These are phyloP conservation scores for Quercus glauca DNA, from an alignment of 306 rosid species.

Conservation along the genomic window DNA sequence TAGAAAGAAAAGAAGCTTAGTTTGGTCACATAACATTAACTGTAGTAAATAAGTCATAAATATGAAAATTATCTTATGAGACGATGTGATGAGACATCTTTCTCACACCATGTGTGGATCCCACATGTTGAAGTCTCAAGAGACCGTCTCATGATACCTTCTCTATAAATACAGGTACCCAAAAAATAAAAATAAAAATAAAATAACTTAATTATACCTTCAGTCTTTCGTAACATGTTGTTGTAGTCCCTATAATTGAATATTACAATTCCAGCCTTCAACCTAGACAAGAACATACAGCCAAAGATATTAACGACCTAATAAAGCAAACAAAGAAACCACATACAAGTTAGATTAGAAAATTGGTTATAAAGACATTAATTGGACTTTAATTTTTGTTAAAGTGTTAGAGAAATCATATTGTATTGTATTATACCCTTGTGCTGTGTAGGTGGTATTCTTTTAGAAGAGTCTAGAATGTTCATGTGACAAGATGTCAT, in stretches of 20 bases:
- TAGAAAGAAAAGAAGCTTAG: neutral
- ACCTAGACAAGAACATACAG: slow-evolving; percentile 42
- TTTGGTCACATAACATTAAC: neutral
- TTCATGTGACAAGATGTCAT: no score
- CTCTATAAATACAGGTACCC: no score
- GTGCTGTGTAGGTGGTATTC: no score
- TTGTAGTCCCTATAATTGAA: slow-evolving; percentile 88
- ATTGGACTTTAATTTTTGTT: neutral
- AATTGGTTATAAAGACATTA: neutral
- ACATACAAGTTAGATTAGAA: neutral
- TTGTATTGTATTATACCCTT: no score
- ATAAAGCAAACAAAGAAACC: neutral
- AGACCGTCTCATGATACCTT: no score
- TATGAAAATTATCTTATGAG: neutral
- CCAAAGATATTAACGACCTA: slow-evolving; percentile 15
- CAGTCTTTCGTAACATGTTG: slow-evolving; percentile 73
- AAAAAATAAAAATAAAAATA: neutral
- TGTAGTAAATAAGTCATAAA: neutral
- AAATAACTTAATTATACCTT: slow-evolving; percentile 54
- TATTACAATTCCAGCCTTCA: slow-evolving; percentile 71
- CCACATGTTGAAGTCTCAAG: no score
- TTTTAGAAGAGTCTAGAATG: no score
- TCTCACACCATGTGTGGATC: no score
- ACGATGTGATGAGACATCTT: slow-evolving; percentile 1
- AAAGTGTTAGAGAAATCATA: no score